Evolutionary conservation across 805 yeast genomes (phyloP), one percentile per base, ranked within the genome.

Genomic region (Kodamaea fukazawae): DNA sequence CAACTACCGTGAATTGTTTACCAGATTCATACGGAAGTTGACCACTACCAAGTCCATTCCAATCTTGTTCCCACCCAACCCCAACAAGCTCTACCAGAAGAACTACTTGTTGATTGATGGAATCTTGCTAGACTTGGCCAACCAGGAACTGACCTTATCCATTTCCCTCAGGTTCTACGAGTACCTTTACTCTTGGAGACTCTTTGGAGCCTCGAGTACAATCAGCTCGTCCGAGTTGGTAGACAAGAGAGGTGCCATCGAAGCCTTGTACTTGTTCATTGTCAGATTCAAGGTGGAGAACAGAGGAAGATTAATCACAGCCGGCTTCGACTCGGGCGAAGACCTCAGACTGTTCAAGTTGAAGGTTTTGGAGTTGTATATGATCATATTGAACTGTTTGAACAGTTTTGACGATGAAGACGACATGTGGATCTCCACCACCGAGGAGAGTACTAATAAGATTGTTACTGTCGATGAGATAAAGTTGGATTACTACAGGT

Each of bases 161-260:
- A 51, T 48, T 26, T 55, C 71, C 1, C 51, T 67, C 20, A 61
- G 48, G 37, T 59, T 54, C 36, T 67, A 66, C 46, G 69, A 69
- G 47, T 58, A 63, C 34, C 48, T 67, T 17, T 69, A 63, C 47
- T 53, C 71, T 3, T 69, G 72, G 73, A 63, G 75, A 42, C 53
- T 69, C 11, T 54, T 57, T 40, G 66, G 67, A 2, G 44, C 51
- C 2, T 42, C 58, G 1, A 29, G 23, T 9, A 15, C 23, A 4
- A 31, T 51, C 26, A 29, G 40, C 3, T 36, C 52, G 4, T 42
- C 40, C 13, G 43, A 48, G 17, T 40, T 55, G 31, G 56, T 48
- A 7, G 71, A 65, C 41, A 64, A 58, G 38, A 61, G 83, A 40
- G 78, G 78, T 3, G 66, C 73, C 1, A 52, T 59, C 17, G 71